Conservation (phyloP, 179 eudicot genomes). For the Beta corolliflora region DNA sequence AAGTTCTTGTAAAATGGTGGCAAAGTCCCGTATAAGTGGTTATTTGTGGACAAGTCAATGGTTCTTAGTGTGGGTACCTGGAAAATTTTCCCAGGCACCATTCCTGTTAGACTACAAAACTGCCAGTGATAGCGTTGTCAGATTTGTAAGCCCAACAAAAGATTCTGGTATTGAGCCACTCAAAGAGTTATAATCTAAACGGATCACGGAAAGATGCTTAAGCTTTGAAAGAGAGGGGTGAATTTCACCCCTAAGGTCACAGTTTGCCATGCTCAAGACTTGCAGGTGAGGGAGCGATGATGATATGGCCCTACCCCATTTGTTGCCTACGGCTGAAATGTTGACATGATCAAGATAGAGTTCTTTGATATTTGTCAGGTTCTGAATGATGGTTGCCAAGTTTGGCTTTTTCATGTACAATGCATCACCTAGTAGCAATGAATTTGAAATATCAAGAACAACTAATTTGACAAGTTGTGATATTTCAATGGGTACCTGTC, state of each 20-base stretch:
- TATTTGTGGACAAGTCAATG: constrained; percentile 39
- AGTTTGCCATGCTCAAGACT: constrained; percentile 44
- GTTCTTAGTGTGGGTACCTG: constrained; percentile 34
- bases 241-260: constrained; percentile 47
- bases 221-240: constrained; percentile 35
- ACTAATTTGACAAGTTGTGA: constrained; percentile 27
- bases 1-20: constrained; percentile 25
- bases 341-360: constrained; percentile 41
- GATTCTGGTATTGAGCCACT: constrained; percentile 35
- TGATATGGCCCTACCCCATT: constrained; percentile 44
- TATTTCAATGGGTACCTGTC: constrained; percentile 39
- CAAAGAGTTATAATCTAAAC: constrained; percentile 34
- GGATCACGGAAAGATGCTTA: constrained; percentile 38
- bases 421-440: neutral
- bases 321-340: constrained; percentile 27
- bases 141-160: constrained; percentile 32
- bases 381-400: constrained; percentile 26
- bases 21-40: constrained; percentile 39
- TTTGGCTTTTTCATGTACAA: constrained; percentile 28
- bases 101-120: constrained; percentile 35
- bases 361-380: constrained; percentile 36
- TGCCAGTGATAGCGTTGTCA: constrained; percentile 35
- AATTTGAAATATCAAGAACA: constrained; percentile 34
- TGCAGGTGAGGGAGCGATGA: constrained; percentile 40
- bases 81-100: constrained; percentile 40